Base-by-base conservation (phyloP, 164 flowering plant species). In the Euptelea pleiosperma region DNA sequence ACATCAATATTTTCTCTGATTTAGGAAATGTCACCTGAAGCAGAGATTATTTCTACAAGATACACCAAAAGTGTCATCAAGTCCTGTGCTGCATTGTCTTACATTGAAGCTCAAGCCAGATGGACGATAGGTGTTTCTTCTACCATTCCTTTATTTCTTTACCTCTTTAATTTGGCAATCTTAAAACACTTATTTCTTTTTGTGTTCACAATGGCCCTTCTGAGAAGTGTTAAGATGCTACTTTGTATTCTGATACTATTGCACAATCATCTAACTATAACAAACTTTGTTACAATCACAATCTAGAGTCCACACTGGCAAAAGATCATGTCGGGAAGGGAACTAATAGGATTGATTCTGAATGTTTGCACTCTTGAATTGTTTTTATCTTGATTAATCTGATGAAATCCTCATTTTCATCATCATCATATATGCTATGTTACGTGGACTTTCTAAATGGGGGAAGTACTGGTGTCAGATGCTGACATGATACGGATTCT, bases 91-190 rank as follows among this genome's bases (percentile, higher is more conserved):
- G 97, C 97, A 63, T 62, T 94, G 73, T 94, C 99, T 19, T 94
- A 94, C 63, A 71, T 94, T 72, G 99, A 94, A 81, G 99, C 99
- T 66, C 99, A 94, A 74, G 97, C 99, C 28, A 81, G 96, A 94
- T 94, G 95, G 97, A 94, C 68, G 99, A 94, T 64, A 89, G 96
- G 99, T 91, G 52, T 52, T 16, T 35, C 37, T 39, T 58, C 34
- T 35, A 12, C 44, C 10, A 21, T 19, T 24, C 26, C 18, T 51
- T 43, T 14, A 8, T 1, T 60, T 24, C 8, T 28, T 44, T 42
- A 9, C 24, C 16, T 58, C 28, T 50, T 57, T 57, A n/a, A 15
- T 50, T 58, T 39, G 37, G 24, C 2, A 15, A 29, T 56, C 5
- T 28, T 16, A 11, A 37, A 29, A 1, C 28, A 14, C 16, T 15